phyloP scores from a whole-genome alignment of 2,329 filamentous ascomycete species.

The Thelonectria blattea region DNA sequence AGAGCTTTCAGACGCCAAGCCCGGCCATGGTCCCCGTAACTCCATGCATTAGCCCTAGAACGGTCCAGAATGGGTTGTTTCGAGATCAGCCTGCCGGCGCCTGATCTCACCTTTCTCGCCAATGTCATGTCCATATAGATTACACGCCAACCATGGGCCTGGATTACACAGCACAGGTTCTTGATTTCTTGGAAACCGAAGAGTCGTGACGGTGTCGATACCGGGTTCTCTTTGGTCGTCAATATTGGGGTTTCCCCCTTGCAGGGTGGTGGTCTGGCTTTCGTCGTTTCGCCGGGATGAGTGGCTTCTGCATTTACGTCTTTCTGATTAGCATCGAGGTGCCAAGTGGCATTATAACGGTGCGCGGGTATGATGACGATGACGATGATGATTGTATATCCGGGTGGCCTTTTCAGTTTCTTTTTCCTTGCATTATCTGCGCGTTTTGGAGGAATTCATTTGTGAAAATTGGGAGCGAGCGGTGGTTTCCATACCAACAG shows the following conservation, averaged over 20 bases:
- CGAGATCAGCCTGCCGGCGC: conserved; percentile 9
- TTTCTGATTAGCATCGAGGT: conserved; percentile 5
- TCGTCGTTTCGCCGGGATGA: conserved; percentile 1
- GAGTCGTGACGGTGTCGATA: conserved; percentile 5
- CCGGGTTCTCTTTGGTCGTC: conserved; percentile 17
- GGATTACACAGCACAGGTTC: conserved; percentile 41
- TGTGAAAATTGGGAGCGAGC: background rate
- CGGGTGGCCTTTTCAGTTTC: conserved; percentile 6
- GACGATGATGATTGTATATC: conserved; percentile 12
- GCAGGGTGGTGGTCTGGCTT: conserved; percentile 4
- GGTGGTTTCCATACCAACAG: background rate
- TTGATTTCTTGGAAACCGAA: conserved; percentile 19
- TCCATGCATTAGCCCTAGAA: conserved; percentile 35
- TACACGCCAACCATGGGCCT: conserved; percentile 32
- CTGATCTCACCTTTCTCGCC: conserved; percentile 19
- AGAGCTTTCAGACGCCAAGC: conserved; percentile 40
- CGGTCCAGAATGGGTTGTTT: background rate
- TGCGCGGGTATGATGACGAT: background rate
- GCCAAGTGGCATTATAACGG: conserved; percentile 13
- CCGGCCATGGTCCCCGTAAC: conserved; percentile 39
- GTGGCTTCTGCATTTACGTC: conserved; percentile 16
- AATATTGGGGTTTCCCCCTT: conserved; percentile 7
- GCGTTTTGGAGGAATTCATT: background rate
- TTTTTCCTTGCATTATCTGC: background rate
- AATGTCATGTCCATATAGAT: conserved; percentile 29